Percentiles rank a stretch among this genome's conserved stretches.
Conservation (phyloP, 768 basidiomycete species). For the Russula virescens region DNA sequence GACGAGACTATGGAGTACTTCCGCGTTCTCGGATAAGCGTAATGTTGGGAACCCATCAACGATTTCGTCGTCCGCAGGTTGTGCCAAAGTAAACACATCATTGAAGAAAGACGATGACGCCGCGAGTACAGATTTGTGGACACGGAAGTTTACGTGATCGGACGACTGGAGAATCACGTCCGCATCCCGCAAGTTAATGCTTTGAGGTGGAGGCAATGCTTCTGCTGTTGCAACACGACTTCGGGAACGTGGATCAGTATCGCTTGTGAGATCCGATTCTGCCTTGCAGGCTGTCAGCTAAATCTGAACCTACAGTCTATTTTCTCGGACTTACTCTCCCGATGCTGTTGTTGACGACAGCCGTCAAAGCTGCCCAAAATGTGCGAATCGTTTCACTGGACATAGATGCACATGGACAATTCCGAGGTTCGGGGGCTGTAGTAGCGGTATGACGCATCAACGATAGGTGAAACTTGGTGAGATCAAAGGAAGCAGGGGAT, state of each 20-base stretch:
- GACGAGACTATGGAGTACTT: conserved; percentile 1
- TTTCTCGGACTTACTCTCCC: not conserved
- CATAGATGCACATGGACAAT: not conserved
- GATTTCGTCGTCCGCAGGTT: not conserved
- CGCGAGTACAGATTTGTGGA: conserved; percentile 9
- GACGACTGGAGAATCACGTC: conserved; percentile 6
- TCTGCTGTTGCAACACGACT: not conserved
- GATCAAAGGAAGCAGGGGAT: not conserved
- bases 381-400: not conserved
- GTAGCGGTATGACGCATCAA: not conserved
- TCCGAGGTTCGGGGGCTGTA: not conserved
- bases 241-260: not conserved
- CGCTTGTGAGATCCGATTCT: not conserved
- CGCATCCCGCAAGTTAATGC: not conserved
- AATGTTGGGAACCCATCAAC: not conserved
- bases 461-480: conserved; percentile 6
- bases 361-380: not conserved
- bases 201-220: not conserved
- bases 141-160: not conserved
- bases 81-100: conserved; percentile 3
- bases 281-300: not conserved
- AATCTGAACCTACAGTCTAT: not conserved
- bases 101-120: conserved; percentile 13
- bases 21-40: conserved; percentile 5
- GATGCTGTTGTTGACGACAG: not conserved